These are phyloP conservation scores for Fusarium armeniacum DNA, from an alignment of 2,329 filamentous ascomycete genomes.

Conservation along the genomic window DNA sequence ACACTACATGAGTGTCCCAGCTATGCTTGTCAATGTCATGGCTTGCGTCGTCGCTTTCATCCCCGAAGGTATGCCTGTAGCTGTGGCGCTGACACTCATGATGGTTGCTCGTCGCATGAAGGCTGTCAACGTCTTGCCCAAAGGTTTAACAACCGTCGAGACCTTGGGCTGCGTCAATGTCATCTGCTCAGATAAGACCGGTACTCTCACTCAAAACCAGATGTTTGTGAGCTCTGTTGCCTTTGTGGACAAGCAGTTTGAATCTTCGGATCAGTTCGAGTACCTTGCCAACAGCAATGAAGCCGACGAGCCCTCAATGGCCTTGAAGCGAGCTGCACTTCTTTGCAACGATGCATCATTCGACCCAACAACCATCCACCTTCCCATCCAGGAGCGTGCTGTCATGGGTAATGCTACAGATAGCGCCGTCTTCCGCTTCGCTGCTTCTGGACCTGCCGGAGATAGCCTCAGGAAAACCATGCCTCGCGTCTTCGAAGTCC, in stretches of 20 bases:
- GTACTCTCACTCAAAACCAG: slow-evolving; percentile 60
- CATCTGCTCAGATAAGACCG: slow-evolving; percentile 61
- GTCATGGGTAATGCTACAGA: slow-evolving; percentile 62
- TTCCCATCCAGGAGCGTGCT: slow-evolving; percentile 54
- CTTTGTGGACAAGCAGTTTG: slow-evolving; percentile 53
- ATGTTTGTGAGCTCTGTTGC: slow-evolving; percentile 60
- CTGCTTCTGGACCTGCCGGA: slow-evolving; percentile 45
- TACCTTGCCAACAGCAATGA: neutral
- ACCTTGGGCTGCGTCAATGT: slow-evolving; percentile 61
- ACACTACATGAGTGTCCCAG: slow-evolving; percentile 58
- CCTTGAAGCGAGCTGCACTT: slow-evolving; percentile 31
- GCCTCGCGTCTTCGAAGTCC: slow-evolving; percentile 57
- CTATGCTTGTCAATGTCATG: slow-evolving; percentile 63
- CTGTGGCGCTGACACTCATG: slow-evolving; percentile 58
- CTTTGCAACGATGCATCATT: slow-evolving; percentile 62
- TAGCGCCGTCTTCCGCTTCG: slow-evolving; percentile 58
- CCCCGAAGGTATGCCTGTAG: slow-evolving; percentile 58
- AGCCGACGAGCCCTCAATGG: neutral
- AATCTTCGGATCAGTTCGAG: slow-evolving; percentile 49
- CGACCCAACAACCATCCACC: slow-evolving; percentile 55
- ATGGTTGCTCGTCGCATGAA: slow-evolving; percentile 61
- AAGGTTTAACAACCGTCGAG: slow-evolving; percentile 59
- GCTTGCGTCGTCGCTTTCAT: slow-evolving; percentile 59
- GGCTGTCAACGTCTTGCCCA: slow-evolving; percentile 58
- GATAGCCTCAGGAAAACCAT: slow-evolving; percentile 41